Base-by-base conservation (phyloP, 495 filamentous ascomycete genomes). In the Aspergillus sparsus region DNA sequence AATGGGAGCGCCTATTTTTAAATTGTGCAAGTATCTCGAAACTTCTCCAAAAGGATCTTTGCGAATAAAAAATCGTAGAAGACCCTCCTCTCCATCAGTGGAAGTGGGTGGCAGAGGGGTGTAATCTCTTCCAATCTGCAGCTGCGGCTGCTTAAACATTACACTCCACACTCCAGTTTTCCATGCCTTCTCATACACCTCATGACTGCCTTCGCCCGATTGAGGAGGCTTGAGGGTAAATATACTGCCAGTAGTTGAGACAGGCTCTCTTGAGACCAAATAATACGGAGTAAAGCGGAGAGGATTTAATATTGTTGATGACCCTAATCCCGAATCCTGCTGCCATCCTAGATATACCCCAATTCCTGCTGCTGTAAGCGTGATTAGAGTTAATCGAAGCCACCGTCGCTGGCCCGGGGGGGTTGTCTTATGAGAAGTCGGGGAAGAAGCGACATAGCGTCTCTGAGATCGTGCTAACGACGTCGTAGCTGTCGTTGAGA, bases 111-210 rank as follows among this genome's bases (percentile, higher is more conserved):
- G 93, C 0, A 98, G 75, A 0, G 93, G 92, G 10, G 94, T 97
- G 71, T 98, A 98, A 15, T 87, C 83, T 53, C 94, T 76, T 39
- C 89, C 88, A 49, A 98, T 93, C 68, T 96, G 91, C 53, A 97
- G 65, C 67, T 95, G 86, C 8, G 94, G 94, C 71, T 98, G 93
- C 71, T 96, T 96, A 66, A 96, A 80, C 80, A 96, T 90, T 13
- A 97, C 87, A 59, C 87, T 91, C 87, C 91, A 93, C 39, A 94
- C 77, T 1, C 89, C 89, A 6, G 78, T 77, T 50, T 71, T 71
- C 81, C 83, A 87, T 55, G 74, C 76, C 36, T 79, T 70, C 35
- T 77, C 74, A 66, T 83, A 81, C 42, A 76, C 75, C 10, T 73
- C 72, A 53, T 64, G 66, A 49, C 77, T 79, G 47, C 68, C 61